A percentile compares a stretch with the other conserved stretches of the same genome.
Evolutionary conservation across 768 basidiomycete genomes (phyloP).

Genomic region (Phanerochaete sordida): DNA sequence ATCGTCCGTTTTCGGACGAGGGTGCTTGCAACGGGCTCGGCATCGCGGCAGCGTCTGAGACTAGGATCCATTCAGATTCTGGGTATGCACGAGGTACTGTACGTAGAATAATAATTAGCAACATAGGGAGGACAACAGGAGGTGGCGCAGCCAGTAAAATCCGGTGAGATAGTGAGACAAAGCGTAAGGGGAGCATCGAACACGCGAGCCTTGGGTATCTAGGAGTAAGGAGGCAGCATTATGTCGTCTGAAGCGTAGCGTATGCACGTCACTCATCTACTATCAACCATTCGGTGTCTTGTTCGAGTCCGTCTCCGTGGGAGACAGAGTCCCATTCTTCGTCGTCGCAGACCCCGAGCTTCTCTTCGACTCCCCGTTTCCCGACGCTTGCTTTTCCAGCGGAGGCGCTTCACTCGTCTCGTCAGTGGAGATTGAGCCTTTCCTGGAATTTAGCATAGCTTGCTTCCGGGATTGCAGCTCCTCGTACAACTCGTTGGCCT

Average conservation of each 20-base stretch:
- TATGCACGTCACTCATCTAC: conserved; percentile 39
- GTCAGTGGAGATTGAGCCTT: conserved; percentile 3
- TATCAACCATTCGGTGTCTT: conserved; percentile 91
- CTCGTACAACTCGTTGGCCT: conserved; percentile 86
- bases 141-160: background rate
- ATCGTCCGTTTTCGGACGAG: background rate
- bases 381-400: conserved; percentile 37
- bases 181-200: conserved; percentile 7
- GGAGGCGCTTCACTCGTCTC: conserved; percentile 17
- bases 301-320: conserved; percentile 64
- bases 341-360: conserved; percentile 41
- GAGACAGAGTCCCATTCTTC: conserved; percentile 77
- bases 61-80: background rate
- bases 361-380: conserved; percentile 65
- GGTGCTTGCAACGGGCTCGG: background rate
- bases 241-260: conserved; percentile 3
- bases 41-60: background rate
- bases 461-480: conserved; percentile 77
- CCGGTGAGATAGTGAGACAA: conserved; percentile 1
- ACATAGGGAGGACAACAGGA: background rate
- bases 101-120: background rate
- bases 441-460: conserved; percentile 53
- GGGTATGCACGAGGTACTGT: background rate
- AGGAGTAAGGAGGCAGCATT: conserved; percentile 8
- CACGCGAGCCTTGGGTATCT: conserved; percentile 23